Percentiles rank a stretch among this genome's conserved stretches.
Conservation (phyloP, 441 rosid species). For the Pelargonium australe region DNA sequence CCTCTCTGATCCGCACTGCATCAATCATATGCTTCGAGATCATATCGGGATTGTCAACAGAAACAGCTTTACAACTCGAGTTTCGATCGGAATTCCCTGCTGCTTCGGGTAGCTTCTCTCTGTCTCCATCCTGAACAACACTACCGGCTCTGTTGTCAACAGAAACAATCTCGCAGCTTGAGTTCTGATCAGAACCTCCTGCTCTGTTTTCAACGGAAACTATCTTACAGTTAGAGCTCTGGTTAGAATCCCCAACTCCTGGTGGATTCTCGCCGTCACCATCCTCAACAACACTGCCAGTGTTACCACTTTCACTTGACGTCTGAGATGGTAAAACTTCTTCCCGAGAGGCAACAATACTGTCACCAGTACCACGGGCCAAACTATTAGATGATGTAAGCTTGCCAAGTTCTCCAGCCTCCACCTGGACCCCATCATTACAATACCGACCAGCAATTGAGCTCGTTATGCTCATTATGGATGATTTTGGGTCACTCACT, state of each 20-base stretch:
- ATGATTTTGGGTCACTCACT: constrained; percentile 19
- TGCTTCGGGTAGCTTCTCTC: constrained; percentile 3
- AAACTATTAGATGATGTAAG: neutral
- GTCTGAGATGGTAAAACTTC: neutral
- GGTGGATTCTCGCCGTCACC: constrained; percentile 17
- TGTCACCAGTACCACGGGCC: no score
- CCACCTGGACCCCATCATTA: constrained; percentile 8
- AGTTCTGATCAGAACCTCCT: neutral
- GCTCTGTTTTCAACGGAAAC: neutral
- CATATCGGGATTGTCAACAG: neutral
- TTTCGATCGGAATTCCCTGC: constrained; percentile 14
- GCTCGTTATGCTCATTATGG: constrained; percentile 7
- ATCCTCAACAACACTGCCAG: constrained; percentile 23
- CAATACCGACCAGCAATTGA: constrained; percentile 18
- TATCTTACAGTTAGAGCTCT: constrained; percentile 4
- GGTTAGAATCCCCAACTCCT: neutral
- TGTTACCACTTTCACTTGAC: neutral
- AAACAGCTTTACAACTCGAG: constrained; percentile 9
- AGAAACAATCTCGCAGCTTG: neutral
- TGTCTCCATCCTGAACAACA: neutral
- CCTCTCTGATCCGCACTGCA: constrained; percentile 25
- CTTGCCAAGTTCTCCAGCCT: constrained; percentile 6
- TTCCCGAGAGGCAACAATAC: neutral
- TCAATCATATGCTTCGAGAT: constrained; percentile 15
- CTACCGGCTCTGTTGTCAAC: neutral